Evolutionary conservation across 768 basidiomycete genomes (phyloP), one percentile per base, ranked within the genome.

Genomic region (Lentinus tigrinus): DNA sequence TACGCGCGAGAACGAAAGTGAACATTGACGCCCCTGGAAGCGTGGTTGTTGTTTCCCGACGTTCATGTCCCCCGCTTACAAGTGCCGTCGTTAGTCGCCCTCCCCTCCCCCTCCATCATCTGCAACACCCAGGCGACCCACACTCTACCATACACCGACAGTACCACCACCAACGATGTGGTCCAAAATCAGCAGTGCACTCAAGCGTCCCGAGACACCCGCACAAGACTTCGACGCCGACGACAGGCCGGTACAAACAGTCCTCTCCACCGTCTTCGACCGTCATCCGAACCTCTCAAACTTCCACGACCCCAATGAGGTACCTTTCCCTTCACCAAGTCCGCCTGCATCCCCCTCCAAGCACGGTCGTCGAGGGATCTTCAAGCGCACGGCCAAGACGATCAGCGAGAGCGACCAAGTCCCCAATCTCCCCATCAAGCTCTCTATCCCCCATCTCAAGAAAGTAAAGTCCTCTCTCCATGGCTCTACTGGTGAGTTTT

Each of bases 201-300:
- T 87, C 61, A 87, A 81, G 67, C 73, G 74, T 16, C 59, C 66
- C n/a, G 61, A 56, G 38, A 68, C 65, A 13, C 65, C 63, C 24
- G 54, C 39, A 6, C 46, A 58, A 13, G 66, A 69, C 48, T 54
- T 63, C 50, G 68, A 68, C 51, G 49, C 57, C 50, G 54, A 58
- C 52, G 47, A 57, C 46, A 38, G 31, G 60, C 31, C 40, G 26
- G 47, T 54, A 4, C 62, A 54, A 3, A 61, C 63, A 38, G 81
- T 85, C 21, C 68, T 85, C 63, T 69, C 73, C 48, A 77, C 75
- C 65, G 80, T 85, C 28, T 79, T 77, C 57, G 82, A 86, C 67
- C 83, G 84, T 54, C 84, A 86, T 57, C 83, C 83, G 23, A 85
- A 84, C 68, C 66, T 85, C 52, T 85, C 85, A 23, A 73, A 83